Conservation (phyloP, 2,329 filamentous ascomycete species). For the Colletotrichum australisinense region DNA sequence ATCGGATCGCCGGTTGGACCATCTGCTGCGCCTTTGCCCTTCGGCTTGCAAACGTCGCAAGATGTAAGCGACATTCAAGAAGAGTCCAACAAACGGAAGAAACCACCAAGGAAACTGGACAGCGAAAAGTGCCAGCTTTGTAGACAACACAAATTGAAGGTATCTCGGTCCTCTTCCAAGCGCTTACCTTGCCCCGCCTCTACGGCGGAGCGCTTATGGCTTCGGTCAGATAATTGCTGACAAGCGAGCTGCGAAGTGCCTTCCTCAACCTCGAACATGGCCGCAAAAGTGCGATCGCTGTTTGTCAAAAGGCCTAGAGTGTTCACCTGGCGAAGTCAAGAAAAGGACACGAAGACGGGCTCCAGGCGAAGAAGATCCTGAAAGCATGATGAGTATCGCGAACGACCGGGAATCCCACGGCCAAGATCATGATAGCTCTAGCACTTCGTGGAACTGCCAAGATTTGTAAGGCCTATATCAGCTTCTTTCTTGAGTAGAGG, state of each 20-base stretch:
- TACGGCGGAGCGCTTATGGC: not conserved
- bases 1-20: not conserved
- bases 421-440: not conserved
- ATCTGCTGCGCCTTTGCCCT: not conserved
- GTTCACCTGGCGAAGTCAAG: slow-evolving; percentile 1
- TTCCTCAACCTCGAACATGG: not conserved
- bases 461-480: not conserved
- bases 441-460: not conserved
- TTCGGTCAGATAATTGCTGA: not conserved
- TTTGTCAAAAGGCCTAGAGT: not conserved
- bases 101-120: not conserved
- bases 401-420: too few species aligned
- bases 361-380: not conserved
- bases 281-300: slow-evolving; percentile 2
- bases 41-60: not conserved
- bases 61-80: not conserved
- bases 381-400: too few species aligned
- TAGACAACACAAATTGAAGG: slow-evolving; percentile 5
- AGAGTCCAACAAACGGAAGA: not conserved
- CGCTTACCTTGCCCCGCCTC: not conserved
- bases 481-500: too few species aligned
- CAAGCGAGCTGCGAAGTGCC: not conserved
- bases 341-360: not conserved
- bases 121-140: slow-evolving; percentile 6
- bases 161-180: not conserved